Conservation (phyloP, 305 asterid species). For the Stenogyne calaminthoides region DNA sequence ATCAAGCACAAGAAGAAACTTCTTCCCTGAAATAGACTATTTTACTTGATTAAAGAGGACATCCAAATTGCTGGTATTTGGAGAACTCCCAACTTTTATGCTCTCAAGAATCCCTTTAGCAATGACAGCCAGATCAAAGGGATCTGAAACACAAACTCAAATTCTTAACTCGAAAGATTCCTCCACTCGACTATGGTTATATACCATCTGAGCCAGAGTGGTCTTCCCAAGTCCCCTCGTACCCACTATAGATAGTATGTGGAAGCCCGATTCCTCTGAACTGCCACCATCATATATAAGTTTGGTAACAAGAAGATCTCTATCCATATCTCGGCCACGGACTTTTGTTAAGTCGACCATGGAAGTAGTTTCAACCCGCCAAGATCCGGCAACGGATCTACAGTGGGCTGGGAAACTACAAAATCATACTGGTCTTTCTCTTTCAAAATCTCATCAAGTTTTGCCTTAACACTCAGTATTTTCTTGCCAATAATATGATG, state of each 20-base stretch:
- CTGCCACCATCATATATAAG: background rate
- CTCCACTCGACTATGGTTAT: background rate
- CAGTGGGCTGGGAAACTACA: background rate
- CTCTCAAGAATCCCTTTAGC: conserved; percentile 28
- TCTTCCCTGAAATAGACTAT: no score
- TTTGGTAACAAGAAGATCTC: conserved; percentile 11
- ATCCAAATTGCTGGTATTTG: background rate
- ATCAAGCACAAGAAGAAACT: no score
- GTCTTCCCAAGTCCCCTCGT: background rate
- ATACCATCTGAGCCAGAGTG: conserved; percentile 33
- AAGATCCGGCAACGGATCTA: background rate
- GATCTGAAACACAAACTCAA: background rate
- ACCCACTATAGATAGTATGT: background rate
- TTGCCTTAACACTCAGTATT: background rate
- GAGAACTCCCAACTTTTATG: background rate
- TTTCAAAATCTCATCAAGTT: background rate
- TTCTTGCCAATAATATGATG: conserved; percentile 21
- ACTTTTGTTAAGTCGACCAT: conserved; percentile 19
- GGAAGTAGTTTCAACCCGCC: conserved; percentile 23
- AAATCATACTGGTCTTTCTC: background rate
- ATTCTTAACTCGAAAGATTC: conserved; percentile 4
- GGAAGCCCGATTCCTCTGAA: background rate
- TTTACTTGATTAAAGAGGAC: no score
- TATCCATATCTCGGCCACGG: conserved; percentile 28
- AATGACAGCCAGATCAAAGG: no score